A percentile compares a stretch with the other conserved stretches of the same genome.
Conservation (phyloP, 768 basidiomycete genomes). For the Lyophyllum semitale region DNA sequence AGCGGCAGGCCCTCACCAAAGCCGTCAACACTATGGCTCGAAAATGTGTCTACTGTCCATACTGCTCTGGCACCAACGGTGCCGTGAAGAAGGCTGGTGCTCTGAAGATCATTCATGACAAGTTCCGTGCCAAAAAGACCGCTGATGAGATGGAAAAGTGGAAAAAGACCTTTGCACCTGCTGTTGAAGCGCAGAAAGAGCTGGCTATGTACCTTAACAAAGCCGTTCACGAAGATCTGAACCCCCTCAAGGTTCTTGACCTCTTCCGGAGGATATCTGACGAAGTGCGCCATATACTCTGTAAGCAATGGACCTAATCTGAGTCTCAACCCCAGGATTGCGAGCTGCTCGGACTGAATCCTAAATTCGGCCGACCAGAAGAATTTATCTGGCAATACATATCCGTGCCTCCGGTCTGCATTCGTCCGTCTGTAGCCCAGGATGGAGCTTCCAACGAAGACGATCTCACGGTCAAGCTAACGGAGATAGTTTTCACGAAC, state of each 20-base stretch:
- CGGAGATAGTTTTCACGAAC: conserved; percentile 95
- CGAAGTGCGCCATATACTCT: conserved; percentile 53
- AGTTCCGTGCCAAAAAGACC: conserved; percentile 93
- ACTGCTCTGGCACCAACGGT: conserved; percentile 93
- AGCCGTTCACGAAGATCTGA: conserved; percentile 89
- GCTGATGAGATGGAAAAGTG: conserved; percentile 87
- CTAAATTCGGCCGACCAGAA: conserved; percentile 88
- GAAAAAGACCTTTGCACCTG: conserved; percentile 78
- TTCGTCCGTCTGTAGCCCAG: conserved; percentile 95
- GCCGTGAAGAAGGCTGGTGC: conserved; percentile 95
- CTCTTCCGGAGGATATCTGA: conserved; percentile 91
- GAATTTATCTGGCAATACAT: conserved; percentile 99
- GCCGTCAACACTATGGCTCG: conserved; percentile 84
- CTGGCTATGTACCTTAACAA: conserved; percentile 82
- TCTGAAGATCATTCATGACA: conserved; percentile 96
- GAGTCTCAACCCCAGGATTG: conserved; percentile 65
- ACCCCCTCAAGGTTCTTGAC: conserved; percentile 91
- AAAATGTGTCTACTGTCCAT: conserved; percentile 89
- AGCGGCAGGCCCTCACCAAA: conserved; percentile 80
- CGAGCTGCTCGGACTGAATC: conserved; percentile 89
- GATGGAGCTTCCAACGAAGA: conserved; percentile 99
- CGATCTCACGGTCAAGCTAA: conserved; percentile 95
- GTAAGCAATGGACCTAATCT: neutral
- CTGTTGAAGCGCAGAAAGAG: conserved; percentile 86
- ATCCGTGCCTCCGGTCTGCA: conserved; percentile 96